Conservation (phyloP, 1,284 basidiomycete genomes). For the Trichosporon faecale region DNA sequence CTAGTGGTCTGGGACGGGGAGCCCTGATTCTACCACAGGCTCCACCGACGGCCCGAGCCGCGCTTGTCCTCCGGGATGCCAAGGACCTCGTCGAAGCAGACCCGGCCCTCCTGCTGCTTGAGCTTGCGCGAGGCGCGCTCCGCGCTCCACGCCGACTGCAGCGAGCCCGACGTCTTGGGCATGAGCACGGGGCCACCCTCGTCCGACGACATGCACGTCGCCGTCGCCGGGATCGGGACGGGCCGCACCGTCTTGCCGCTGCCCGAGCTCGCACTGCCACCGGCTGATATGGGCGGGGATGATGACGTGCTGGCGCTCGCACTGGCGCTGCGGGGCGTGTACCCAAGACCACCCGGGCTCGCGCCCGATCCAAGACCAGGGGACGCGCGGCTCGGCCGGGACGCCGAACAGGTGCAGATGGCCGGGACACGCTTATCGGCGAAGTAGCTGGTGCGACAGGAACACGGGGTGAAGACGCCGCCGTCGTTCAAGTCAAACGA, state of each 20-base stretch:
- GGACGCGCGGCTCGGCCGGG: background rate
- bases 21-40: slow-evolving; percentile 14
- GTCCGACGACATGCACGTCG: background rate
- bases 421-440: background rate
- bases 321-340: background rate
- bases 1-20: background rate
- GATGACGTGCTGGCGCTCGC: background rate
- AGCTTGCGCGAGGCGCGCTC: slow-evolving; percentile 15
- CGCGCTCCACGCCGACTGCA: background rate
- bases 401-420: background rate
- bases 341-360: background rate
- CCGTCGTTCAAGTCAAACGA: slow-evolving; percentile 4
- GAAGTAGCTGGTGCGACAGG: background rate
- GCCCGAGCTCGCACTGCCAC: background rate
- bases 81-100: slow-evolving; percentile 19
- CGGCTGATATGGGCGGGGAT: background rate
- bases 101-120: slow-evolving; percentile 7
- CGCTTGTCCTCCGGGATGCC: slow-evolving; percentile 5
- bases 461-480: background rate
- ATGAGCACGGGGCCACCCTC: background rate
- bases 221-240: background rate
- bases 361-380: background rate
- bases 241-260: background rate
- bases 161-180: background rate
- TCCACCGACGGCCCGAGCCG: slow-evolving; percentile 11